Conservation (phyloP, 2,329 filamentous ascomycete species). For the Delphinella strobiligena region DNA sequence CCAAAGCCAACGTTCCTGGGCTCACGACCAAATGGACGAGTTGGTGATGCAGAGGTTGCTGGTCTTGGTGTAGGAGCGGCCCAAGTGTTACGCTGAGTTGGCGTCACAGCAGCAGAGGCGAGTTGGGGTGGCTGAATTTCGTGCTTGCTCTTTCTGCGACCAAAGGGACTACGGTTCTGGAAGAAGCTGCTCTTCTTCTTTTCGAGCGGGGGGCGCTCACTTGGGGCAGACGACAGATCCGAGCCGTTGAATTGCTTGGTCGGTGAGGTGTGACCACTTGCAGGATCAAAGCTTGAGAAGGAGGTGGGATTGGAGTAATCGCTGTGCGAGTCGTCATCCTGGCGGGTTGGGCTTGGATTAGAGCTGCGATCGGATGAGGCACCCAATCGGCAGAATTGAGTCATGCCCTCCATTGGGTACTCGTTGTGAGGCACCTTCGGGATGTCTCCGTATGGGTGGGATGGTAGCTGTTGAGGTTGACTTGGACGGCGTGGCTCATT, state of each 20-base stretch:
- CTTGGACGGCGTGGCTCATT: slow-evolving; percentile 8
- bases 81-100: slow-evolving; percentile 42
- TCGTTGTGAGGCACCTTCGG: slow-evolving; percentile 75
- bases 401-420: slow-evolving; percentile 93
- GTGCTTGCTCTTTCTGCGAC: slow-evolving; percentile 68
- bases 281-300: slow-evolving; percentile 72
- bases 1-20: slow-evolving; percentile 17
- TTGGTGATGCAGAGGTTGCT: slow-evolving; percentile 6
- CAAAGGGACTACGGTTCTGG: slow-evolving; percentile 83
- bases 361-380: slow-evolving; percentile 59
- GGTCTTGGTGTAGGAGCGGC: slow-evolving; percentile 16
- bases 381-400: slow-evolving; percentile 80
- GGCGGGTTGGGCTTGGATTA: slow-evolving; percentile 55
- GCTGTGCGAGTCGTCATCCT: slow-evolving; percentile 76
- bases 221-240: slow-evolving; percentile 27
- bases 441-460: slow-evolving; percentile 51
- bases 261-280: slow-evolving; percentile 62
- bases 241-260: slow-evolving; percentile 43
- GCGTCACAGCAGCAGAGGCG: slow-evolving; percentile 21
- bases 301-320: slow-evolving; percentile 85
- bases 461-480: slow-evolving; percentile 9
- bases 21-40: slow-evolving; percentile 11
- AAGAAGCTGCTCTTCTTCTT: slow-evolving; percentile 79
- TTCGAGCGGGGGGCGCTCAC: slow-evolving; percentile 53
- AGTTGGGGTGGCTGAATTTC: slow-evolving; percentile 51